phyloP scores from a whole-genome alignment of 2,329 filamentous ascomycete species.

The Cordyceps tenuipes region DNA sequence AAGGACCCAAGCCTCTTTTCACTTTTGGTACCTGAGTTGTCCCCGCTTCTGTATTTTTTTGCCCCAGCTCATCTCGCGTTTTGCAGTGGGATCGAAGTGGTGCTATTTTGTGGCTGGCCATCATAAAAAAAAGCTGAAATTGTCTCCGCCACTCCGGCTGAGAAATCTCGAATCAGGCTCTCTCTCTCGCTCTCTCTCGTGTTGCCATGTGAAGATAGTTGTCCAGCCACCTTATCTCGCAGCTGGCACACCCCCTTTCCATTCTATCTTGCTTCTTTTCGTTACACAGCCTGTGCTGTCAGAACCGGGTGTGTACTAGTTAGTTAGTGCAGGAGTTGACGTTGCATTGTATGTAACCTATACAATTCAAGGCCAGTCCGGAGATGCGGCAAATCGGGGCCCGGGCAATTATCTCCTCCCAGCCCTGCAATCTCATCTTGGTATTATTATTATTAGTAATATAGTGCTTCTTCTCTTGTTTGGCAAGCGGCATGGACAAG shows the following conservation, averaged over 20 bases:
- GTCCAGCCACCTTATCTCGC: neutral
- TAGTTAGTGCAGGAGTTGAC: neutral
- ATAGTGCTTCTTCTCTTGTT: neutral
- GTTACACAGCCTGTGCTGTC: neutral
- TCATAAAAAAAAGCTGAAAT: neutral
- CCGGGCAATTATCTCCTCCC: neutral
- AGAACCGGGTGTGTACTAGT: neutral
- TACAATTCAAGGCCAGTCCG: neutral
- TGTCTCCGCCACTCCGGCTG: neutral
- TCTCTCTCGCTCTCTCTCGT: neutral
- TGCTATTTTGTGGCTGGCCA: neutral
- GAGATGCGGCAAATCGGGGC: constrained; percentile 9
- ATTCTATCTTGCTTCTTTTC: neutral
- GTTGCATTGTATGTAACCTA: constrained; percentile 1
- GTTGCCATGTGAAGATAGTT: neutral
- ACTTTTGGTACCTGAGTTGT: neutral
- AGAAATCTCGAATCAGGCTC: neutral
- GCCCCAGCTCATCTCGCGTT: constrained; percentile 1
- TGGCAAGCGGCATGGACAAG: neutral
- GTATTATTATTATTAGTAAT: neutral
- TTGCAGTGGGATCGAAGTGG: neutral
- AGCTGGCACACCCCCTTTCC: neutral
- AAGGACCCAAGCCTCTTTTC: neutral
- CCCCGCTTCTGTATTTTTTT: neutral
- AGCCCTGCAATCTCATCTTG: constrained; percentile 5